A percentile compares a stretch with the other conserved stretches of the same genome.
phyloP scores from a whole-genome alignment of 2,329 filamentous ascomycete species.

The Aspergillus versicolor region DNA sequence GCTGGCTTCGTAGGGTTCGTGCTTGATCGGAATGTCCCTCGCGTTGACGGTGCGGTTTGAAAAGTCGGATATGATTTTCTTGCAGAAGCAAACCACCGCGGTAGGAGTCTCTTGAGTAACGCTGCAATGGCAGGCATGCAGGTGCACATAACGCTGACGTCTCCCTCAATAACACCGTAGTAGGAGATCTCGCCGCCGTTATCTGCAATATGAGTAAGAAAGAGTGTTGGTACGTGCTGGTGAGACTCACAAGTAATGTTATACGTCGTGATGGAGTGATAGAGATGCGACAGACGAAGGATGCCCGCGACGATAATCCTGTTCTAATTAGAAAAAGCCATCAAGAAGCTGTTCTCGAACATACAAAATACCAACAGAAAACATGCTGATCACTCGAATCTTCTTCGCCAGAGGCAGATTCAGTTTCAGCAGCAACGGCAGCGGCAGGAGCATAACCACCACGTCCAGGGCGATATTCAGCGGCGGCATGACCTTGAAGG shows the following conservation, averaged over 20 bases:
- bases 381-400: conserved; percentile 4
- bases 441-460: conserved; percentile 3
- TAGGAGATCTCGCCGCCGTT: conserved; percentile 9
- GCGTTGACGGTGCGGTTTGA: too few species aligned
- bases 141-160: conserved; percentile 10
- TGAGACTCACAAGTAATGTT: conserved; percentile 6
- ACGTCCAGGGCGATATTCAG: conserved; percentile 5
- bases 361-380: conserved; percentile 5
- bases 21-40: too few species aligned
- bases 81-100: conserved; percentile 3
- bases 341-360: not conserved
- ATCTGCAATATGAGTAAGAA: not conserved
- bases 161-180: conserved; percentile 8
- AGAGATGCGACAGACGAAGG: conserved; percentile 7
- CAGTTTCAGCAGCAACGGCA: not conserved
- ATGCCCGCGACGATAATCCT: conserved; percentile 8
- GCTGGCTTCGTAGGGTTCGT: too few species aligned
- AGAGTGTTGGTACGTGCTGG: too few species aligned
- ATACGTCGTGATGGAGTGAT: conserved; percentile 7
- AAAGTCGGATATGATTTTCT: not conserved
- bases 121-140: conserved; percentile 9
- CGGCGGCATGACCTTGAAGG: conserved; percentile 1
- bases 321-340: not conserved
- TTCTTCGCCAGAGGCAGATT: conserved; percentile 7
- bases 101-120: not conserved